A percentile compares a stretch with the other conserved stretches of the same genome.
Evolutionary conservation across 2,329 filamentous ascomycete genomes (phyloP).

Genomic region (Ophiognomonia clavigignenti-juglandacearum): DNA sequence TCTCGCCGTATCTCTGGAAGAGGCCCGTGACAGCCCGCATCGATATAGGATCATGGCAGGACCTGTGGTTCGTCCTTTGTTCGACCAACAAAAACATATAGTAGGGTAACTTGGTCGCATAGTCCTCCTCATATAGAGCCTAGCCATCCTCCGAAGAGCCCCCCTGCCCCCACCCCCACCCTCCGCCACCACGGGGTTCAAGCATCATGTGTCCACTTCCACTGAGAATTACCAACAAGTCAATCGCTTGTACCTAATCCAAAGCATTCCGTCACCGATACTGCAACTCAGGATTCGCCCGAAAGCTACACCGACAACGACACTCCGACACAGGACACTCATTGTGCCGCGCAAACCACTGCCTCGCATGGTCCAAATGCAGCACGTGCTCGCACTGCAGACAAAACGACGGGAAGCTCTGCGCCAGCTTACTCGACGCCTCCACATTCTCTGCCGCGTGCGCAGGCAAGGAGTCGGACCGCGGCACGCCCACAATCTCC

Average conservation of each 20-base stretch:
- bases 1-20: no score
- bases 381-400: slow-evolving; percentile 63
- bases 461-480: slow-evolving; percentile 55
- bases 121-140: no score
- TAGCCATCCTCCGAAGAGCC: no score
- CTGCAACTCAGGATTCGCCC: slow-evolving; percentile 54
- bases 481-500: slow-evolving; percentile 60
- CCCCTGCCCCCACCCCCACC: no score
- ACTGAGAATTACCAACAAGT: background rate
- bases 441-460: slow-evolving; percentile 47
- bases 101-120: no score
- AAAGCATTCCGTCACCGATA: slow-evolving; percentile 35
- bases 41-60: no score
- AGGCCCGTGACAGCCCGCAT: no score
- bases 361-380: slow-evolving; percentile 61
- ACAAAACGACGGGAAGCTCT: slow-evolving; percentile 64
- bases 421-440: slow-evolving; percentile 38
- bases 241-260: background rate
- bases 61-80: no score
- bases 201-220: no score
- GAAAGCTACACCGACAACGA: slow-evolving; percentile 58
- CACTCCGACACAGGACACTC: slow-evolving; percentile 68
- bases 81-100: no score
- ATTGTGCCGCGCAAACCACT: slow-evolving; percentile 61
- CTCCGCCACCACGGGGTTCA: no score